A percentile compares a stretch with the other conserved stretches of the same genome.
Conservation (phyloP, 2,329 filamentous ascomycete genomes). For the Cylindrodendrum hubeiense region DNA sequence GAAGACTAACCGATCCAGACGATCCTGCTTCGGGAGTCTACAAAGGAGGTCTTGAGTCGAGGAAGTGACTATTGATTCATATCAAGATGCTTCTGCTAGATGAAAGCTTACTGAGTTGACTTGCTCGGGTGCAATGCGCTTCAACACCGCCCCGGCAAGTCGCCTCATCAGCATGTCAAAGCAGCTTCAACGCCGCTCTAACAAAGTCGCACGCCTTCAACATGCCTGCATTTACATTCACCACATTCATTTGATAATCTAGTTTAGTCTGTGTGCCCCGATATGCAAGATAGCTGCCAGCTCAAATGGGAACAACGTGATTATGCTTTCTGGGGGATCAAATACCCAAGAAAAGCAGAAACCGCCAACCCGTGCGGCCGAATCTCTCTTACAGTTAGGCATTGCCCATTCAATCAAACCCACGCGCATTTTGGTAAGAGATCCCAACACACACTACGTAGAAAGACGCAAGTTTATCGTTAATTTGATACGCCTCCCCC, state of each 20-base stretch:
- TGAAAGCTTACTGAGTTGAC: background rate
- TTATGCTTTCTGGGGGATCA: too few relatives aligned
- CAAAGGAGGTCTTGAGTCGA: slow-evolving; percentile 65
- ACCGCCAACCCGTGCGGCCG: too few relatives aligned
- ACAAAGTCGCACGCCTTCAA: slow-evolving; percentile 24
- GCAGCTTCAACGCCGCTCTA: slow-evolving; percentile 28
- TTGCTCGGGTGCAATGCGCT: background rate
- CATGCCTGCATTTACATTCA: slow-evolving; percentile 27
- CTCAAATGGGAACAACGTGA: too few relatives aligned
- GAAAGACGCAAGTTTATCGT: too few relatives aligned
- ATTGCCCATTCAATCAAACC: too few relatives aligned
- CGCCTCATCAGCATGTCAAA: background rate
- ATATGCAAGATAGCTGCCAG: too few relatives aligned
- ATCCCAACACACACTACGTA: too few relatives aligned
- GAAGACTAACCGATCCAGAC: slow-evolving; percentile 51
- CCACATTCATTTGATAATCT: slow-evolving; percentile 21
- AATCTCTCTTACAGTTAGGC: too few relatives aligned
- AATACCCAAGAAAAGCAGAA: too few relatives aligned
- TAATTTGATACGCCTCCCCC: too few relatives aligned
- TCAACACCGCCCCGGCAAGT: slow-evolving; percentile 21
- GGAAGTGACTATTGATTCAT: slow-evolving; percentile 66
- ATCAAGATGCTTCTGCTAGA: background rate
- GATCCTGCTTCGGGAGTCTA: slow-evolving; percentile 57
- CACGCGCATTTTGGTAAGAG: too few relatives aligned
- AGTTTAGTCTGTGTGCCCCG: background rate